Base-by-base conservation (phyloP, 129 eudicot species). In the Sambucus nigra region DNA sequence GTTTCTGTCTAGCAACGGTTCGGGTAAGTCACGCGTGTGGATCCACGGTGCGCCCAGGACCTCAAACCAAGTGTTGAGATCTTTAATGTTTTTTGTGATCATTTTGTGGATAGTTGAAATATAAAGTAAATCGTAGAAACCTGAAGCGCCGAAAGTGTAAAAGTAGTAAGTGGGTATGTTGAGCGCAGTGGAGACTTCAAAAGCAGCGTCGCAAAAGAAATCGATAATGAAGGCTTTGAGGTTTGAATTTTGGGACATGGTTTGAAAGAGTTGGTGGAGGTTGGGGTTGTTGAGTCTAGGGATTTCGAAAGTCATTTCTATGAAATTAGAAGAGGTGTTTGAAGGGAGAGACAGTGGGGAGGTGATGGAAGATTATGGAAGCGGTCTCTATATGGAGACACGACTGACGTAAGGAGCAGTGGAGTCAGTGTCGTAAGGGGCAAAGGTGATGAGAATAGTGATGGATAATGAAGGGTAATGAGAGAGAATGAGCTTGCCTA, bases 131-230 rank as follows among this genome's bases (percentile, higher is more conserved):
- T 0, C 8, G 20, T 73, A 69, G 1, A 82, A 72, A 19, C 52
- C 69, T 1, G 68, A 68, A 18, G 78, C 86, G 21, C 82, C 68
- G 16, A 69, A 53, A 28, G 85, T 73, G 47, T 53, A 67, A 74
- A 70, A 82, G 48, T 56, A 82, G 52, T 76, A 87, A 33, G 96
- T 79, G 6, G 85, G 96, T 2, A 87, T 61, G 5, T 46, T 3
- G 7, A 87, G 62, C 20, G 25, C 40, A 19, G 59, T 50, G 5
- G 85, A 25, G 41, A 78, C 71, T 7, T 71, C 62, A 18, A 67
- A 65, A 57, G 94, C 74, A 4, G 94, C 31, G n/a, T 64, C 65
- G 27, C 88, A 68, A 59, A 87, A 76, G 54, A 79, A 76, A 44
- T 87, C 96, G 9, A 82, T 75, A 3, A 87, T 22, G 16, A 79